Percentiles rank a stretch among this genome's conserved stretches.
Conservation (phyloP, 768 basidiomycete genomes). For the Boletus pseudopeckii region DNA sequence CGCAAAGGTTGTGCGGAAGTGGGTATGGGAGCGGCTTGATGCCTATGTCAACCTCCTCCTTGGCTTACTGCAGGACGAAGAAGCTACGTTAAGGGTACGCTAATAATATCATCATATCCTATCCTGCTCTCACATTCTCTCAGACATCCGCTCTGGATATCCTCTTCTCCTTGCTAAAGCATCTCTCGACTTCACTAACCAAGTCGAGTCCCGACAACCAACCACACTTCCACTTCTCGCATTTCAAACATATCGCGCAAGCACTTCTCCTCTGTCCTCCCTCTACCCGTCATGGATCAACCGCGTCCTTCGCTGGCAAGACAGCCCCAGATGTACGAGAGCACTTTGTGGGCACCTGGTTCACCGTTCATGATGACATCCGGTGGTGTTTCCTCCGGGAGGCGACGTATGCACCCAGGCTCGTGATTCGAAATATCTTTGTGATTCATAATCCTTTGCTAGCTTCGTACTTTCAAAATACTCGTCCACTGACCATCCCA, state of each 20-base stretch:
- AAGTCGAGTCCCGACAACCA: conserved; percentile 39
- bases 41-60: conserved; percentile 66
- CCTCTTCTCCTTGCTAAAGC: conserved; percentile 70
- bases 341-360: conserved; percentile 67
- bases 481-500: conserved; percentile 33
- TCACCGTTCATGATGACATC: conserved; percentile 76
- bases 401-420: conserved; percentile 49
- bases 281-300: conserved; percentile 34
- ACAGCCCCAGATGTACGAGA: conserved; percentile 60
- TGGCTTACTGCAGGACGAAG: conserved; percentile 72
- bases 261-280: conserved; percentile 61
- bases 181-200: conserved; percentile 66
- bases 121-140: conserved; percentile 5
- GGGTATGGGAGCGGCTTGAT: conserved; percentile 77
- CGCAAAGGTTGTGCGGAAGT: conserved; percentile 60
- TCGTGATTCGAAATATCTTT: neutral
- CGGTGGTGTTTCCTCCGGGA: conserved; percentile 89
- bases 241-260: conserved; percentile 62
- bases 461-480: conserved; percentile 26
- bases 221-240: conserved; percentile 65
- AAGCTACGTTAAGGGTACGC: conserved; percentile 69
- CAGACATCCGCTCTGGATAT: conserved; percentile 74
- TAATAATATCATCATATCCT: neutral
- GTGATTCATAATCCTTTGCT: neutral
- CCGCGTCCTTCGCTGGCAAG: conserved; percentile 29